A percentile compares a stretch with the other conserved stretches of the same genome.
These are phyloP conservation scores for Phytophthora pisi DNA, from an alignment of 352 stramenopile species.

Conservation along the genomic window DNA sequence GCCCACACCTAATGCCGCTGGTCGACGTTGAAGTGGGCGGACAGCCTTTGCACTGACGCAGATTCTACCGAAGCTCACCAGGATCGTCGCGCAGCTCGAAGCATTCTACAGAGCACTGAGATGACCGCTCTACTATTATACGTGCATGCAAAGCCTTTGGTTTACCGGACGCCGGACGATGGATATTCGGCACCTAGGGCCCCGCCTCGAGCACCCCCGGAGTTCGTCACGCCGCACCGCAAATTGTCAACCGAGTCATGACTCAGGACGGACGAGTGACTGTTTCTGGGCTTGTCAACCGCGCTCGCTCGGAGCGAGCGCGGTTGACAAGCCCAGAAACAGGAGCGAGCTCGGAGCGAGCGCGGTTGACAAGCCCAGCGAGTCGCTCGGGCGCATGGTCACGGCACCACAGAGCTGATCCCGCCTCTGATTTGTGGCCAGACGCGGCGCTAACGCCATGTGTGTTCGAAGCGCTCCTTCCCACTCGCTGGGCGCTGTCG, in stretches of 20 bases:
- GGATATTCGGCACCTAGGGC: neutral
- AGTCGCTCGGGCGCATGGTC: too few relatives aligned
- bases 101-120: too few relatives aligned
- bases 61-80: neutral
- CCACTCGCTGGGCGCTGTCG: neutral
- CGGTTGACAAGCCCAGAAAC: too few relatives aligned
- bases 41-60: neutral
- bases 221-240: neutral
- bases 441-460: constrained; percentile 13
- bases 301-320: too few relatives aligned
- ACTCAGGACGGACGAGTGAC: neutral
- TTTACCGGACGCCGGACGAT: neutral
- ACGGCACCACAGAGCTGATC: neutral
- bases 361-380: too few relatives aligned
- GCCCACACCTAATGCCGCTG: neutral
- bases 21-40: constrained; percentile 10
- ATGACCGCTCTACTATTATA: too few relatives aligned
- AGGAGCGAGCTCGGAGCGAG: too few relatives aligned
- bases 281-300: neutral
- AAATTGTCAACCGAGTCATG: neutral
- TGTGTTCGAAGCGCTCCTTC: constrained; percentile 12
- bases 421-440: constrained; percentile 10
- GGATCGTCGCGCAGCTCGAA: too few relatives aligned
- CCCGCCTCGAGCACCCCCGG: too few relatives aligned
- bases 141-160: too few relatives aligned